Conservation (phyloP, 257 asterid species). For the Avicennia marina region DNA sequence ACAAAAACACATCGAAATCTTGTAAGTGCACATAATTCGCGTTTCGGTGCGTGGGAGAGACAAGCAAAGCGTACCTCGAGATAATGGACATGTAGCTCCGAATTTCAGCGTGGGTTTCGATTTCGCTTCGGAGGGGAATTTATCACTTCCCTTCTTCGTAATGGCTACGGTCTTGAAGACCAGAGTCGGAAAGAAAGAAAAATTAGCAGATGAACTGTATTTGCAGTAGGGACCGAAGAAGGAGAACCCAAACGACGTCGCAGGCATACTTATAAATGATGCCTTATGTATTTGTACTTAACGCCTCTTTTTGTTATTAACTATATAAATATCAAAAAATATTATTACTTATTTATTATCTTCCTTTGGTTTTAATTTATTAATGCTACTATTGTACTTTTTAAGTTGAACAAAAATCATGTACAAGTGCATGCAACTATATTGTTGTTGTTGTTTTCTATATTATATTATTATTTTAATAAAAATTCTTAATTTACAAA, state of each 20-base stretch:
- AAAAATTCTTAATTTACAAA: no score
- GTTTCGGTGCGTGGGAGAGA: background rate
- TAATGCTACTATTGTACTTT: no score
- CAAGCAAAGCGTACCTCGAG: constrained; percentile 18
- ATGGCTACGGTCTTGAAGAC: constrained; percentile 9
- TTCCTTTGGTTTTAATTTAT: no score
- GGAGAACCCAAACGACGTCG: constrained; percentile 39
- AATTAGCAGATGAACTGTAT: constrained; percentile 19
- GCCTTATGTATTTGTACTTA: no score
- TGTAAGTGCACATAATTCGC: background rate
- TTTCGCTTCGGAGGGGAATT: background rate
- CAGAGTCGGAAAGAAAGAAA: constrained; percentile 5
- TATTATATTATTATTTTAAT: no score
- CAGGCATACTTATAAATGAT: no score
- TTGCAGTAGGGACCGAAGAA: constrained; percentile 20
- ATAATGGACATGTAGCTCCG: background rate
- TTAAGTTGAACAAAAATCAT: no score
- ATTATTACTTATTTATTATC: no score
- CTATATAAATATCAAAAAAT: no score
- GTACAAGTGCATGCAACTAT: no score
- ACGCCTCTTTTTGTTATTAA: no score
- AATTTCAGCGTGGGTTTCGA: constrained; percentile 1
- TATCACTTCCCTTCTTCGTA: background rate
- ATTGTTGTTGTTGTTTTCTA: no score
- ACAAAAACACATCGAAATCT: background rate